Evolutionary conservation across 2,329 filamentous ascomycete genomes (phyloP).

Genomic region (Pestalotiopsis sp.): DNA sequence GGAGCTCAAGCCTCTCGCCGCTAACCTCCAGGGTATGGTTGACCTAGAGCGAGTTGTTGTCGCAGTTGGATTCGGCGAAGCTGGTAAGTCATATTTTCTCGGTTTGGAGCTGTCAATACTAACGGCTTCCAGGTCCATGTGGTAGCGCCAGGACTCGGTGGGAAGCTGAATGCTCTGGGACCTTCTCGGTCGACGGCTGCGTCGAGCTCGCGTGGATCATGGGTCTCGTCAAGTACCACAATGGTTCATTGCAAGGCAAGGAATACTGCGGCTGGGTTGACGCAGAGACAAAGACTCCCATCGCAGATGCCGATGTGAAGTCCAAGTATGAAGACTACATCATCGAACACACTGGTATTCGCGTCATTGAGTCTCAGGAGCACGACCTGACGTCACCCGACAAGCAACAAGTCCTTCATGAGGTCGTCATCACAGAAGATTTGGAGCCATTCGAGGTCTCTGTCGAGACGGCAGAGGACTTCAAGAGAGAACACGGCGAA

Average conservation of each 20-base stretch:
- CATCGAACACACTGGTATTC: constrained; percentile 34
- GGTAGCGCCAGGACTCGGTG: constrained; percentile 72
- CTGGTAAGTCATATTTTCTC: constrained; percentile 21
- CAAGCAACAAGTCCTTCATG: constrained; percentile 33
- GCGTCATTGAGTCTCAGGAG: constrained; percentile 30
- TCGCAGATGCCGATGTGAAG: constrained; percentile 33
- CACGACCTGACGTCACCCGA: constrained; percentile 26
- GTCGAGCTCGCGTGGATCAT: constrained; percentile 77
- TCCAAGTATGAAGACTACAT: constrained; percentile 33
- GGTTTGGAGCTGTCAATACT: no score
- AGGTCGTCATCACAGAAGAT: constrained; percentile 34
- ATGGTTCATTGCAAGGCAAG: constrained; percentile 67
- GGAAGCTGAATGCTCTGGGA: constrained; percentile 72
- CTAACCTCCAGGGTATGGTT: constrained; percentile 36
- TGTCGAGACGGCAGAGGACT: constrained; percentile 30
- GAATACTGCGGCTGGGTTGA: constrained; percentile 63
- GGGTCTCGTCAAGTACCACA: constrained; percentile 73
- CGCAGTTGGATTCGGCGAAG: constrained; percentile 40
- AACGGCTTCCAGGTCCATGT: constrained; percentile 65
- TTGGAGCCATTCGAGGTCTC: constrained; percentile 34
- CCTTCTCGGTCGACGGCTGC: constrained; percentile 71
- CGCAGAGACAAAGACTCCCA: constrained; percentile 23
- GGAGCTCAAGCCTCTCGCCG: constrained; percentile 22
- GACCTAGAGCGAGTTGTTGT: constrained; percentile 40
- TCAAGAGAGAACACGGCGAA: constrained; percentile 34